These are phyloP conservation scores for Epichloe sp. DNA, from an alignment of 2,329 filamentous ascomycete genomes.

Conservation along the genomic window DNA sequence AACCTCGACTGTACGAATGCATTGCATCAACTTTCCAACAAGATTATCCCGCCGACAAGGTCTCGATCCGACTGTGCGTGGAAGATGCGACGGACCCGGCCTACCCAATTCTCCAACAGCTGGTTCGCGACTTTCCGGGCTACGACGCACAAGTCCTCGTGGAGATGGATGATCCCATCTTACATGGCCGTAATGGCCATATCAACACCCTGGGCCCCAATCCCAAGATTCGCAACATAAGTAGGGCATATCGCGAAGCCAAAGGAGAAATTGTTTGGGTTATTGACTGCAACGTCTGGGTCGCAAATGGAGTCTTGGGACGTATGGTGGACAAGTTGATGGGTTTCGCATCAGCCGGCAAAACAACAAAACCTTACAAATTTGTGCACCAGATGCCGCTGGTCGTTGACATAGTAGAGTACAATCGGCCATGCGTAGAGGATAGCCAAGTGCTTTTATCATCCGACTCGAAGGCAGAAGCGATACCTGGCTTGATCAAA, in stretches of 20 bases:
- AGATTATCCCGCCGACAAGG: conserved; percentile 60
- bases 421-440: conserved; percentile 8
- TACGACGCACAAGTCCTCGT: conserved; percentile 62
- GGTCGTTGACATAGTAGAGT: conserved; percentile 56
- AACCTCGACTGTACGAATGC: conserved; percentile 83
- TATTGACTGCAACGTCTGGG: conserved; percentile 93
- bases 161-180: conserved; percentile 65
- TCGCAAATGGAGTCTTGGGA: conserved; percentile 62
- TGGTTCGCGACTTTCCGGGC: conserved; percentile 60
- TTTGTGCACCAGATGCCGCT: conserved; percentile 92
- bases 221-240: conserved; percentile 97
- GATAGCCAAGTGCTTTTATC: conserved; percentile 20
- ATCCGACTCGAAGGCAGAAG: conserved; percentile 18
- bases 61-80: conserved; percentile 76
- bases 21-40: conserved; percentile 76
- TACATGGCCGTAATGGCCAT: conserved; percentile 41
- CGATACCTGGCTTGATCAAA: not conserved
- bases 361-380: conserved; percentile 53
- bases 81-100: conserved; percentile 63
- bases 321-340: conserved; percentile 82
- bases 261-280: conserved; percentile 86
- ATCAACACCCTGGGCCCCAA: conserved; percentile 67
- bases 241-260: conserved; percentile 79
- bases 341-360: conserved; percentile 43
- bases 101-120: conserved; percentile 55